A percentile compares a stretch with the other conserved stretches of the same genome.
Evolutionary conservation across 805 yeast species (phyloP).

Genomic region (Candida morakotiae): DNA sequence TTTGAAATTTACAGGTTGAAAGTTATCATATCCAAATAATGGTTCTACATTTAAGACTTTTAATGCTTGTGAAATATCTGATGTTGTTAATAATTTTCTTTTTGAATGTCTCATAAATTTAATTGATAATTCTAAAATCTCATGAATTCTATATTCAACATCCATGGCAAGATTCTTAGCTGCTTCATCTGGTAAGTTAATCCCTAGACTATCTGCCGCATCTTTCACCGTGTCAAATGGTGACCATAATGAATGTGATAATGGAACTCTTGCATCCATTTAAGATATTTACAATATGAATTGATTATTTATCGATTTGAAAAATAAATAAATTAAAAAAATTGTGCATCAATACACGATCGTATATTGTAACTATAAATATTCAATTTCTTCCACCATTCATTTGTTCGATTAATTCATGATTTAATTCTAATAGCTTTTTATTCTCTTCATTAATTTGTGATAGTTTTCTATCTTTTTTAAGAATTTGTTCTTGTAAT

Average conservation of each 20-base stretch:
- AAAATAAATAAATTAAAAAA: too few species aligned
- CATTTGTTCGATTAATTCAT: conserved; percentile 15
- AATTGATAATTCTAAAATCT: conserved; percentile 90
- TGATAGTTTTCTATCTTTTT: conserved; percentile 18
- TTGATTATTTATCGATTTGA: too few species aligned
- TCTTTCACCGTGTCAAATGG: conserved; percentile 96
- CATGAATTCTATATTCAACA: conserved; percentile 95
- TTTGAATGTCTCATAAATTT: conserved; percentile 95
- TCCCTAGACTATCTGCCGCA: conserved; percentile 89
- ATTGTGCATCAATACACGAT: too few species aligned
- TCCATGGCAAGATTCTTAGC: conserved; percentile 97
- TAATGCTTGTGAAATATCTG: conserved; percentile 78
- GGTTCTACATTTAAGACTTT: conserved; percentile 90
- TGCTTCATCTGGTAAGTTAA: conserved; percentile 83
- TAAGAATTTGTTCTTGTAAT: conserved; percentile 19
- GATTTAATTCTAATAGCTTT: conserved; percentile 28
- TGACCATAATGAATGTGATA: conserved; percentile 93
- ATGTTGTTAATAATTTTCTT: conserved; percentile 72
- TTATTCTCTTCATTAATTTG: conserved; percentile 23
- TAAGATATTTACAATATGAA: not conserved
- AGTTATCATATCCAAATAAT: conserved; percentile 76
- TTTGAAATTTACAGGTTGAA: conserved; percentile 69
- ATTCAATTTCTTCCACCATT: too few species aligned
- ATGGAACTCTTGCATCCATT: conserved; percentile 48
- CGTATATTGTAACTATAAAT: not conserved